Base-by-base conservation (phyloP, 371 early-diverging fungal species). In the Synchytrium microbalum region DNA sequence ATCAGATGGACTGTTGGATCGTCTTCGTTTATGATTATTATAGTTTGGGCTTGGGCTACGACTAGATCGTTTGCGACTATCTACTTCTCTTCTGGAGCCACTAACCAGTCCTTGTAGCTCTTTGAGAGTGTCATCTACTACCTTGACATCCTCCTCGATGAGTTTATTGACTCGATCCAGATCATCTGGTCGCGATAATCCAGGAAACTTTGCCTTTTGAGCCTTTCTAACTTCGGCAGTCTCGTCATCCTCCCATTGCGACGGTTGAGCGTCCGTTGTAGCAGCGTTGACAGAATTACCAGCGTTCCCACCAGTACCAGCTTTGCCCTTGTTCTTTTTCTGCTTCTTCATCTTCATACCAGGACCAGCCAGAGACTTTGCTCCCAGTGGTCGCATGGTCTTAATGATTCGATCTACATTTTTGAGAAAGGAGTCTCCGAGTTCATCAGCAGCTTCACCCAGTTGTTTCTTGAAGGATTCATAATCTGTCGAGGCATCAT, bases 321-420 rank as follows among this genome's bases (percentile, higher is more conserved):
- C 67, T 64, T 65, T 66, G 19, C 10, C 56, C 57, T 65, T 66
- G 16, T 61, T 60, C 56, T 72, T 69, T 58, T 70, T 68, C 38
- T 67, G 64, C 32, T 72, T 74, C 33, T 61, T 54, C 24, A 24
- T 28, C 60, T 58, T 33, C 28, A 33, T 63, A 24, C 32, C 31
- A 28, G 32, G 52, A 29, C 51, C 32, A 29, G 67, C 33, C 67
- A 67, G 25, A 46, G 74, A 53, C 61, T 84, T 88, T 10, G 46
- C 46, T 10, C 46, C 46, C 46, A 38, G 19, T 0, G 96, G 93
- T 63, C 85, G 82, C 78, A 96, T 83, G 0, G 92, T 89, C 5
- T 80, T 81, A 63, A 96, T 93, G 27, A 97, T 83, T 25, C 96
- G 86, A 75, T 95, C 88, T 38, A 97, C 71, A 57, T 87, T 91